Conservation (phyloP, 1,139 yeast species). For the Suhomyces terraborum region DNA sequence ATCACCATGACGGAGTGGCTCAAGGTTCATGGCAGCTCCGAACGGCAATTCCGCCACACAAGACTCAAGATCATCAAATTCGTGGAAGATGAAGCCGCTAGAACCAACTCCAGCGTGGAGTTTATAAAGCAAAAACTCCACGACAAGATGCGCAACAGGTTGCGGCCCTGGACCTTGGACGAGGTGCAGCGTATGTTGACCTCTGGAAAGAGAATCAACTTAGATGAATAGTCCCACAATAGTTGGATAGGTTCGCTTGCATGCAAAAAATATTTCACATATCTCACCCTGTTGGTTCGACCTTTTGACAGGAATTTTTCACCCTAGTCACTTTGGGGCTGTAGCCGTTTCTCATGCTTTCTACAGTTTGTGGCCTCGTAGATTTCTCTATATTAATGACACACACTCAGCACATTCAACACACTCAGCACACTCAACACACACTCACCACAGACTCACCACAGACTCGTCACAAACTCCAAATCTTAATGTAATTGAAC, state of each 20-base stretch:
- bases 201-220: constrained; percentile 33
- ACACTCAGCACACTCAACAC: too few species aligned
- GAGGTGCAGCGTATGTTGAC: constrained; percentile 44
- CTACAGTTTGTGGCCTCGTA: too few species aligned
- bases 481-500: too few species aligned
- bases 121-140: constrained; percentile 34
- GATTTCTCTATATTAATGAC: too few species aligned
- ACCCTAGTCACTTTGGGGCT: background rate
- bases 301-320: background rate
- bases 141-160: constrained; percentile 35
- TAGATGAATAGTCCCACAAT: constrained; percentile 23
- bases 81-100: constrained; percentile 36
- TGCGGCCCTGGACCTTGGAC: constrained; percentile 41
- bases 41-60: constrained; percentile 39
- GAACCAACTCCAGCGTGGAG: constrained; percentile 27
- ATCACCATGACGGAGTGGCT: constrained; percentile 40
- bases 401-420: too few species aligned
- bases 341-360: too few species aligned
- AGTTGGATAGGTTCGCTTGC: background rate
- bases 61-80: constrained; percentile 37
- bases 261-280: constrained; percentile 2
- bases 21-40: constrained; percentile 38
- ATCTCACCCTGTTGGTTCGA: background rate
- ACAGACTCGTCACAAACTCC: too few species aligned
- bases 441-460: too few species aligned